Evolutionary conservation across 768 basidiomycete genomes (phyloP).

Genomic region (Mycena amicta): DNA sequence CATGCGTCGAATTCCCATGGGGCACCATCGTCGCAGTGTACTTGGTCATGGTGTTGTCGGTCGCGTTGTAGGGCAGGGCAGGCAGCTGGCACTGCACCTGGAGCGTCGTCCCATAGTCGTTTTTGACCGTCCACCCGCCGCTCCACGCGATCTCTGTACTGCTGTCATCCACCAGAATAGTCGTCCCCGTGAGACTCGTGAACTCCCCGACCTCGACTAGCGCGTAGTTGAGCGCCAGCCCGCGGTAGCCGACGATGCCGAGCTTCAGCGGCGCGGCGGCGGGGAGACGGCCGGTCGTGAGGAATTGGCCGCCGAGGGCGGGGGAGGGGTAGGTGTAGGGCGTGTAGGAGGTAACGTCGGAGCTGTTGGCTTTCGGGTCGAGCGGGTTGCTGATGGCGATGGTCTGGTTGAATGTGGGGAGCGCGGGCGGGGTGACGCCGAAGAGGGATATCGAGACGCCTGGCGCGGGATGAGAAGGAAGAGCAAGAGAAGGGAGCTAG

Average conservation of each 20-base stretch:
- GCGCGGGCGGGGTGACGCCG: constrained; percentile 4
- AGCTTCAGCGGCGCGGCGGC: neutral
- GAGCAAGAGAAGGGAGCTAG: neutral
- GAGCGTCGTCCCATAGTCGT: neutral
- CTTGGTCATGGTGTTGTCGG: neutral
- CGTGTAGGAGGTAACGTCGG: neutral
- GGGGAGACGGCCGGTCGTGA: neutral
- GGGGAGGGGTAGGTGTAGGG: neutral
- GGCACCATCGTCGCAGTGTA: constrained; percentile 8
- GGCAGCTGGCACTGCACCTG: neutral
- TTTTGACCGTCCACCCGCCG: too few species aligned
- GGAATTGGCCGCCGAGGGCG: neutral
- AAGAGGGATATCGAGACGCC: too few species aligned
- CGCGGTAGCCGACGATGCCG: constrained; percentile 1
- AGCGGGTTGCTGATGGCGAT: neutral
- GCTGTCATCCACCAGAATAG: constrained; percentile 17
- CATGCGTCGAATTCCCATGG: too few species aligned
- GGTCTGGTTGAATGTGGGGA: neutral
- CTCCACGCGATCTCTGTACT: constrained; percentile 14
- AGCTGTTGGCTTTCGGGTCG: neutral
- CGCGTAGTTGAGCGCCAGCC: constrained; percentile 9
- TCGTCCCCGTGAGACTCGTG: constrained; percentile 11
- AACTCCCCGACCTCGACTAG: constrained; percentile 4
- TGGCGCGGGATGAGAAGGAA: neutral
- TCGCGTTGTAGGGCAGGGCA: neutral